A percentile compares a stretch with the other conserved stretches of the same genome.
phyloP scores from a whole-genome alignment of 208 protist genomes.

The Entamoeba histolytica region DNA sequence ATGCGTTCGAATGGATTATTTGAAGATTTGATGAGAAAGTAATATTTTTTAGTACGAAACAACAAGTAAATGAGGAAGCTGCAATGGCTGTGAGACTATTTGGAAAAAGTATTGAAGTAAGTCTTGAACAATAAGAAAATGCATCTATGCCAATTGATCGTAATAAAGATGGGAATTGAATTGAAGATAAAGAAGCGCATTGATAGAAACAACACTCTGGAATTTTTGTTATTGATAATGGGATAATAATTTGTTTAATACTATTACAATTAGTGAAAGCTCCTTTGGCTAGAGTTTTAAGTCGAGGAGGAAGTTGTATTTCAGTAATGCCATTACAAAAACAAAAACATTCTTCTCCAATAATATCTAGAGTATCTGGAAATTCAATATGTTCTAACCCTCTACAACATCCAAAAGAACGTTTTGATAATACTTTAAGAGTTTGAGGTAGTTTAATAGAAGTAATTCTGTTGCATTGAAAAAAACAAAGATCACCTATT shows the following conservation, averaged over 20 bases:
- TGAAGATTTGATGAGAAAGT: background rate
- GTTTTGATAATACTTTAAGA: background rate
- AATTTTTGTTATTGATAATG: background rate
- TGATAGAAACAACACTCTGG: background rate
- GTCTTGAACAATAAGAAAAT: background rate
- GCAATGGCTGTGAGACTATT: background rate
- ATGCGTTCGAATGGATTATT: too few species aligned
- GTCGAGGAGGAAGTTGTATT: too few species aligned
- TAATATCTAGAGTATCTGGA: background rate
- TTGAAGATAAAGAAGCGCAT: background rate
- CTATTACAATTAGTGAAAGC: background rate
- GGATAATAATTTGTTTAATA: background rate
- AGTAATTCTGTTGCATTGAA: background rate
- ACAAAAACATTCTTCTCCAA: background rate
- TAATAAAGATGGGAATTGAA: background rate
- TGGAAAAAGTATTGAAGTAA: background rate
- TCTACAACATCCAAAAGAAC: background rate
- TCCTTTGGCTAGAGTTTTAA: too few species aligned
- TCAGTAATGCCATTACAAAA: background rate
- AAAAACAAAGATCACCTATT: background rate
- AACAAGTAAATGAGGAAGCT: background rate
- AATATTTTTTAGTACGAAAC: background rate
- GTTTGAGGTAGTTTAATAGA: background rate
- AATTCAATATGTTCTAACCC: background rate
- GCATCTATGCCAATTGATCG: background rate